These are phyloP conservation scores for Zelopaecilomyces penicillatus DNA, from an alignment of 2,329 filamentous ascomycete species.

Conservation along the genomic window DNA sequence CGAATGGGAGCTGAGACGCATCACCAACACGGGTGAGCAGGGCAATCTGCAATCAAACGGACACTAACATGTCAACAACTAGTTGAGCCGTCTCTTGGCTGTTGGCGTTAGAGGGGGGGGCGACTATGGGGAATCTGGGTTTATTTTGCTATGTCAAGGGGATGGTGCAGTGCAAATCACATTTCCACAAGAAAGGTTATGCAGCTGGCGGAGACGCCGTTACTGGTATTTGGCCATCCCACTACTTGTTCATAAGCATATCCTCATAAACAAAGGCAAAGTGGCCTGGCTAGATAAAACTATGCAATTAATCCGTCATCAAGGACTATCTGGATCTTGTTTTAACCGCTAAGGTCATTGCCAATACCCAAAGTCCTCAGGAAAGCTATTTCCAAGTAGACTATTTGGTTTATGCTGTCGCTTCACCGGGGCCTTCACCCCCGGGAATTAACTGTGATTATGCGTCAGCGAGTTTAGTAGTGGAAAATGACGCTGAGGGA, in stretches of 20 bases:
- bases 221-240: too few species aligned
- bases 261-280: not conserved
- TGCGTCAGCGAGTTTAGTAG: not conserved
- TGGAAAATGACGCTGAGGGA: not conserved
- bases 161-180: not conserved
- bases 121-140: not conserved
- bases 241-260: too few species aligned
- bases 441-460: constrained; percentile 62
- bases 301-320: too few species aligned
- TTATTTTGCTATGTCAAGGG: constrained; percentile 7
- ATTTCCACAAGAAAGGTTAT: too few species aligned
- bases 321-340: too few species aligned
- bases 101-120: constrained; percentile 16
- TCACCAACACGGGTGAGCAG: constrained; percentile 60
- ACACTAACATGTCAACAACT: constrained; percentile 13
- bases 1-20: constrained; percentile 82
- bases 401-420: constrained; percentile 13
- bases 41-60: constrained; percentile 33
- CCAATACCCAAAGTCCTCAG: too few species aligned
- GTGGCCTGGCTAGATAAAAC: not conserved
- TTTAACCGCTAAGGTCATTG: too few species aligned
- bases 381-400: too few species aligned
- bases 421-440: constrained; percentile 57
- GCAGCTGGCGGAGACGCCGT: too few species aligned
- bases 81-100: constrained; percentile 6